Base-by-base conservation (phyloP, 495 filamentous ascomycete species). In the Sporormia fimetaria region DNA sequence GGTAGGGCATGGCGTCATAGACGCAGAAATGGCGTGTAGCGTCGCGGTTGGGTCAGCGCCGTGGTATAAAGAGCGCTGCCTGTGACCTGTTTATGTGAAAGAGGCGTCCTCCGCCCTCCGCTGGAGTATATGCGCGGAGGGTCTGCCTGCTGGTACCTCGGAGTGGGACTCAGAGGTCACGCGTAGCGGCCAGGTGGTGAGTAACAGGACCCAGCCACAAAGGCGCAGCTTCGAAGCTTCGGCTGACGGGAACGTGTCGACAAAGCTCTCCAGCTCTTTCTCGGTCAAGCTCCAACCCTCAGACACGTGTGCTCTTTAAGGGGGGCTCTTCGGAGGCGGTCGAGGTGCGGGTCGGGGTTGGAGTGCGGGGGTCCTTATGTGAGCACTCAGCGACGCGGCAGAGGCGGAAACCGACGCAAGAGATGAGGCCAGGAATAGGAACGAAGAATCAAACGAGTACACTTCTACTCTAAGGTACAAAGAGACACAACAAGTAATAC, bases 1-100 rank as follows among this genome's bases (percentile, higher is more conserved):
- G 47, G 36, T 44, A 53, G 31, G 40, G 40, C 53, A 56, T 56
- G 48, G 40, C 49, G 48, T 51, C 47, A 55, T 55, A 38, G 33
- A 36, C 28, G 42, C 42, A 43, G 24, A 16, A 39, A 51, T 51
- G 41, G 47, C 42, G 47, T 17, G 21, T n/a, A 38, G 35, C 42
- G 10, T 3, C 37, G 23, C 26, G 31, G 24, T 22, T 28, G 22
- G 16, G 37, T 32, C 26, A 40, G 45, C 35, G 32, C 21, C 21
- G 14, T 29, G 22, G 27, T 27, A 25, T 50, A 43, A 5, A 12
- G 28, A 33, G 24, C 34, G 21, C 18, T 21, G 3, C 34, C 12
- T 18, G 11, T 37, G 20, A 8, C 8, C 14, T 32, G 2, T 21
- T 22, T n/a, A 14, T 18, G 24, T 25, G 32, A 27, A 29, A 17